Conservation (phyloP, 352 stramenopile species). For the Detonula confervacea region DNA sequence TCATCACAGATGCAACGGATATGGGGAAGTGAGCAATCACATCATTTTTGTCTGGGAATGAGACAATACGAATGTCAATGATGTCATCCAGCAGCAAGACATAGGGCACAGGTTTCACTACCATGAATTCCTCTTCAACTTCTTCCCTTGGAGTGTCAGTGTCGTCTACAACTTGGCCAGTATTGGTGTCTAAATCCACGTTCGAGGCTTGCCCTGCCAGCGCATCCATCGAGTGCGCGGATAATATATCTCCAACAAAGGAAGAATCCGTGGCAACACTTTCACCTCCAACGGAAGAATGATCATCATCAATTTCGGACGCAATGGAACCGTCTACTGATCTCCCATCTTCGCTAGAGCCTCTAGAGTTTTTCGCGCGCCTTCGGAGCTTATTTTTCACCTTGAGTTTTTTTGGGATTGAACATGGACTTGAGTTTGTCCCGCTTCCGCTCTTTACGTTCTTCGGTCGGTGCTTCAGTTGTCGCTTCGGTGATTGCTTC, state of each 20-base stretch:
- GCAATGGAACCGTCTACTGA: constrained; percentile 25
- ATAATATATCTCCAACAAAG: neutral
- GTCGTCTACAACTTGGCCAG: neutral
- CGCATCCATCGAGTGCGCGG: no score
- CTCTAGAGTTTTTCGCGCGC: no score
- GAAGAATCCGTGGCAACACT: constrained; percentile 14
- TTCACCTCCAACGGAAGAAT: constrained; percentile 27
- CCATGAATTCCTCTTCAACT: constrained; percentile 7
- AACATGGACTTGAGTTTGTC: constrained; percentile 25
- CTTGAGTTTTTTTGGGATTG: constrained; percentile 42
- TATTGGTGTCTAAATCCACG: constrained; percentile 9
- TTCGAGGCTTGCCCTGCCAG: neutral
- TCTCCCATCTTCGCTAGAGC: constrained; percentile 9
- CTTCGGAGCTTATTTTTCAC: constrained; percentile 19
- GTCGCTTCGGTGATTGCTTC: neutral
- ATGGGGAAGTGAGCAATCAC: constrained; percentile 62
- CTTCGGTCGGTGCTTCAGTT: neutral
- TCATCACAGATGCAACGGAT: constrained; percentile 54
- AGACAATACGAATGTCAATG: constrained; percentile 59
- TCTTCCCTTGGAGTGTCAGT: constrained; percentile 2
- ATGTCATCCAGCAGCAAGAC: constrained; percentile 54
- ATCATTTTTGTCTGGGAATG: constrained; percentile 53
- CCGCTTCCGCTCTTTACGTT: constrained; percentile 10
- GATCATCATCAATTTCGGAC: constrained; percentile 18
- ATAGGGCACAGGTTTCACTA: constrained; percentile 44